A percentile compares a stretch with the other conserved stretches of the same genome.
Evolutionary conservation across 177 flowering plant species (phyloP).

Genomic region (Vitis hybrid): DNA sequence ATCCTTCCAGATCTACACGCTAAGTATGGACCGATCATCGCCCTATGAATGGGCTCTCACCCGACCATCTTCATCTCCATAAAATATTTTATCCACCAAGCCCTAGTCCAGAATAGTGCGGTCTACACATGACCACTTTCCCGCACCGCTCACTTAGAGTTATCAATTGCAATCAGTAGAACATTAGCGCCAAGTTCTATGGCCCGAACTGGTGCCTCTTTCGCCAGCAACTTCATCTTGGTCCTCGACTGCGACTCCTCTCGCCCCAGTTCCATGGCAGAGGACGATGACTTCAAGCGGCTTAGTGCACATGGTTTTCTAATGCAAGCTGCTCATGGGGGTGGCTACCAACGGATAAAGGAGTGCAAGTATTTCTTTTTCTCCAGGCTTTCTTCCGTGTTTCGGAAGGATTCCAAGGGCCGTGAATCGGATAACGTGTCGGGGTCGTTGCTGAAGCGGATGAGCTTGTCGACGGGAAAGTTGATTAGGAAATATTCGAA

Average conservation of each 20-base stretch:
- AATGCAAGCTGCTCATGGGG: not conserved
- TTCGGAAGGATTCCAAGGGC: slow-evolving; percentile 58
- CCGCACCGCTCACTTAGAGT: no score
- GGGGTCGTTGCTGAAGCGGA: slow-evolving; percentile 36
- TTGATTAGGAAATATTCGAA: slow-evolving; percentile 76
- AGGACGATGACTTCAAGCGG: slow-evolving; percentile 58
- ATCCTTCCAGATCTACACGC: no score
- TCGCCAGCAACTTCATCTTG: slow-evolving; percentile 34
- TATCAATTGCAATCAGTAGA: no score
- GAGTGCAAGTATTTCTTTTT: slow-evolving; percentile 65
- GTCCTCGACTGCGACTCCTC: slow-evolving; percentile 62
- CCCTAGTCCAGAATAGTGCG: no score
- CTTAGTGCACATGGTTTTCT: slow-evolving; percentile 9
- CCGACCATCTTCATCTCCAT: no score
- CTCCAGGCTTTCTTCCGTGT: slow-evolving; percentile 71
- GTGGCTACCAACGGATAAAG: slow-evolving; percentile 22
- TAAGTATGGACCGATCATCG: no score
- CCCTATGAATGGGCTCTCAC: no score
- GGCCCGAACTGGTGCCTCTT: slow-evolving; percentile 17
- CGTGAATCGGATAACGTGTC: slow-evolving; percentile 10
- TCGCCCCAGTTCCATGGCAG: slow-evolving; percentile 77
- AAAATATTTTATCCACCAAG: no score
- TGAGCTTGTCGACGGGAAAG: slow-evolving; percentile 62
- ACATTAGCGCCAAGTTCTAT: no score
- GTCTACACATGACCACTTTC: no score